phyloP scores from a whole-genome alignment of 495 filamentous ascomycete genomes.

The Filosporella fistucella region DNA sequence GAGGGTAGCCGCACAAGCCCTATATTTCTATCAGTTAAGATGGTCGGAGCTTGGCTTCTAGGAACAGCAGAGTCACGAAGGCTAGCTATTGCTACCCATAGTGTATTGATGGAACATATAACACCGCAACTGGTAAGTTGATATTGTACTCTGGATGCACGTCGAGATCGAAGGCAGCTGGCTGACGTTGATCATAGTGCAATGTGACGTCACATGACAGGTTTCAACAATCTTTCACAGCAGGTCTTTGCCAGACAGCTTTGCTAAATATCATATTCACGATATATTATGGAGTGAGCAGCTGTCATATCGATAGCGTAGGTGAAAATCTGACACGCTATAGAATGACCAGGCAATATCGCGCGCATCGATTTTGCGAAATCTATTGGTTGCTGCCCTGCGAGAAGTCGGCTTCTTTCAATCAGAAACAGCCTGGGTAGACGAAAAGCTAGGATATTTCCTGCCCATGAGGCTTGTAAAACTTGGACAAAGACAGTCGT shows the following conservation, averaged over 20 bases:
- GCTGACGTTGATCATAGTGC: slow-evolving; percentile 3
- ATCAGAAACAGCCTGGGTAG: slow-evolving; percentile 6
- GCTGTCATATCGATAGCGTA: not conserved
- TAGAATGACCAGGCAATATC: slow-evolving; percentile 13
- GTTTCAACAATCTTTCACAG: slow-evolving; percentile 5
- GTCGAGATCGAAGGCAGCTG: not conserved
- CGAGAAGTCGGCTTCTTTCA: slow-evolving; percentile 21
- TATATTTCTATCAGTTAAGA: slow-evolving; percentile 11
- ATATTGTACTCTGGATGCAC: not conserved
- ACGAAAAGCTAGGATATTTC: slow-evolving; percentile 21
- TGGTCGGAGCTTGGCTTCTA: slow-evolving; percentile 23
- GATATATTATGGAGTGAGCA: slow-evolving; percentile 20
- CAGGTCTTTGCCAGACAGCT: slow-evolving; percentile 11
- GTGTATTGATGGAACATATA: slow-evolving; percentile 2
- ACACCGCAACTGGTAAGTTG: slow-evolving; percentile 8
- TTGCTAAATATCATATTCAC: slow-evolving; percentile 18
- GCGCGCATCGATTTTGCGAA: slow-evolving; percentile 4
- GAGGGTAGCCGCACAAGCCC: not conserved
- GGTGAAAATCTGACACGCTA: not conserved
- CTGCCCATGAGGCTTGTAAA: slow-evolving; percentile 11
- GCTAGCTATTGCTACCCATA: slow-evolving; percentile 10
- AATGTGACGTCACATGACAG: slow-evolving; percentile 7
- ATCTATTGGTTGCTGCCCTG: slow-evolving; percentile 14
- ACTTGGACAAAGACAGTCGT: slow-evolving; percentile 14
- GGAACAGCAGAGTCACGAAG: slow-evolving; percentile 9